Conservation (phyloP, 805 yeast species). For the Sugiyamaella boreocaroliniensis region DNA sequence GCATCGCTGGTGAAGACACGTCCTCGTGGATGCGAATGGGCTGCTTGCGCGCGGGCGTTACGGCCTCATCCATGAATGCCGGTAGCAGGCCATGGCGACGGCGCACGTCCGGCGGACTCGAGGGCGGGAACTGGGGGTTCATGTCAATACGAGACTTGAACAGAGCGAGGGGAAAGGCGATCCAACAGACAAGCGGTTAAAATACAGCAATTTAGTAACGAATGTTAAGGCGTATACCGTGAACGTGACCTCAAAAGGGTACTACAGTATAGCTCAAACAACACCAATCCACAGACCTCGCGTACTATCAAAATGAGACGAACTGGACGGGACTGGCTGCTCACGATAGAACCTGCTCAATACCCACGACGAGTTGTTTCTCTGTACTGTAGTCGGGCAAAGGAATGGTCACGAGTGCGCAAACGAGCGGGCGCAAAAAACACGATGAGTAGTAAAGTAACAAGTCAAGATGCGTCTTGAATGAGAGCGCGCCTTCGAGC, state of each 20-base stretch:
- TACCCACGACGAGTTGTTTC: too few relatives aligned
- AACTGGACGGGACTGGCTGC: too few relatives aligned
- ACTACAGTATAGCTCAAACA: background rate
- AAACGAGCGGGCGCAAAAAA: background rate
- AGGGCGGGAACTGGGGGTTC: slow-evolving; percentile 43
- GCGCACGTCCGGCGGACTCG: slow-evolving; percentile 36
- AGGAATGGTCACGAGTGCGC: background rate
- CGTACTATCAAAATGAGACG: too few relatives aligned
- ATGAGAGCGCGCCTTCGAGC: background rate
- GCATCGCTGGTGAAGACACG: slow-evolving; percentile 16
- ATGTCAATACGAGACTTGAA: background rate
- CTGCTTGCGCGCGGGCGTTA: background rate
- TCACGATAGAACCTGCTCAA: too few relatives aligned
- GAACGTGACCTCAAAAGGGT: background rate
- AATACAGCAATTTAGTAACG: too few relatives aligned
- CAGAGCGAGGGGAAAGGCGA: background rate
- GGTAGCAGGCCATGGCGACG: slow-evolving; percentile 13
- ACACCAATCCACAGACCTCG: background rate
- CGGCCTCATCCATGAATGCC: slow-evolving; percentile 9
- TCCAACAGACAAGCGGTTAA: background rate
- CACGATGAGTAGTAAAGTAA: background rate
- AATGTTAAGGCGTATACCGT: background rate
- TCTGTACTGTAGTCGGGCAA: background rate
- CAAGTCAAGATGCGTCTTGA: too few relatives aligned
- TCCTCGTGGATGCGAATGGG: slow-evolving; percentile 14